Percentiles rank a stretch among this genome's conserved stretches.
phyloP scores from a whole-genome alignment of 306 rosid species.

The Casuarina equisetifolia region DNA sequence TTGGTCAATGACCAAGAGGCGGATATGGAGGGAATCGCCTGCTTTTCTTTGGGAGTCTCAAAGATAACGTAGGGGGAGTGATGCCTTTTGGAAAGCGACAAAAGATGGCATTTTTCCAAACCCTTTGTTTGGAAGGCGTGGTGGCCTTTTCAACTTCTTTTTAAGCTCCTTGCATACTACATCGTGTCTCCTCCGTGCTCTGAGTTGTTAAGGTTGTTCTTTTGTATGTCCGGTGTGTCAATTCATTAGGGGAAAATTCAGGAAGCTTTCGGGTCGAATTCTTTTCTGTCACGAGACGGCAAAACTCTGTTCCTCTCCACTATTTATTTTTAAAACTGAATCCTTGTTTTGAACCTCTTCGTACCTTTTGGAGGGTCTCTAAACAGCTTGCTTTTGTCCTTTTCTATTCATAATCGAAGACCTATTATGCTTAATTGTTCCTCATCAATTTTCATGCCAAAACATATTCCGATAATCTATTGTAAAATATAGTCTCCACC shows the following conservation, averaged over 20 bases:
- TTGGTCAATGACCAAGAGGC: slow-evolving; percentile 53
- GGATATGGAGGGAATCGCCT: slow-evolving; percentile 16
- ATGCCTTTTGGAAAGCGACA: slow-evolving; percentile 45
- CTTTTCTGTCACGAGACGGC: slow-evolving; percentile 61
- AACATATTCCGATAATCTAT: too few species aligned
- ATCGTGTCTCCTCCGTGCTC: slow-evolving; percentile 51
- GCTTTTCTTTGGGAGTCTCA: too few species aligned
- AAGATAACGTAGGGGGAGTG: slow-evolving; percentile 31
- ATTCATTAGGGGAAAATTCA: slow-evolving; percentile 29
- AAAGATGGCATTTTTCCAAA: slow-evolving; percentile 63
- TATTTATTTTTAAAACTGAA: slow-evolving; percentile 16
- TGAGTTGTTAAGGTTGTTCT: slow-evolving; percentile 48
- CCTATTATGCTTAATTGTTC: too few species aligned
- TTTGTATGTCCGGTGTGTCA: slow-evolving; percentile 29
- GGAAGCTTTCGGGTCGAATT: slow-evolving; percentile 30
- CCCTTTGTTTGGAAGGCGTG: slow-evolving; percentile 72
- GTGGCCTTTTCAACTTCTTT: slow-evolving; percentile 54
- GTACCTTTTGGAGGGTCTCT: background rate
- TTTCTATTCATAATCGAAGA: background rate
- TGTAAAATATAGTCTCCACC: too few species aligned
- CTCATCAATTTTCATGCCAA: too few species aligned
- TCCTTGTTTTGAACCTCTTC: slow-evolving; percentile 37
- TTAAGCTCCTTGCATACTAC: slow-evolving; percentile 36
- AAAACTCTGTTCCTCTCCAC: slow-evolving; percentile 22
- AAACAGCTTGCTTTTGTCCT: background rate